phyloP scores from a whole-genome alignment of 192 early-diverging fungal species.

The Glomus cerebriforme region DNA sequence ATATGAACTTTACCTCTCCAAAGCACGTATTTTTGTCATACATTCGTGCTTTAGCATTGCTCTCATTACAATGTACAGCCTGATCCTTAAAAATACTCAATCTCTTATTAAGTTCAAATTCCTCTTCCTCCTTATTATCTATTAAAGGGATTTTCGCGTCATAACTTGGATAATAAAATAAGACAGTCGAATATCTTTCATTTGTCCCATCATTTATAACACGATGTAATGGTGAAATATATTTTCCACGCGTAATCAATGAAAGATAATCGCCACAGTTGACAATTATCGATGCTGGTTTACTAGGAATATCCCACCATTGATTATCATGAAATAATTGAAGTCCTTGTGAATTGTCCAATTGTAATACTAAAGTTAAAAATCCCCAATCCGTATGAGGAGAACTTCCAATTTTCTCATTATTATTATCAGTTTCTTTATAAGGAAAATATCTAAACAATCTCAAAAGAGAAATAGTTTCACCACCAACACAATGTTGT shows the following conservation, averaged over 20 bases:
- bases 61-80: too few species aligned
- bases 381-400: constrained; percentile 59
- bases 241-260: constrained; percentile 51
- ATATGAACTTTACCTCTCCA: constrained; percentile 4
- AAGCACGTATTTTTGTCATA: not conserved
- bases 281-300: constrained; percentile 53
- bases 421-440: constrained; percentile 15
- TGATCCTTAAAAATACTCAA: constrained; percentile 27
- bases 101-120: not conserved
- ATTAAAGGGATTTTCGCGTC: constrained; percentile 48
- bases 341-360: constrained; percentile 48
- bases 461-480: constrained; percentile 59
- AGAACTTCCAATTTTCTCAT: constrained; percentile 27
- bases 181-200: constrained; percentile 57
- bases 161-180: constrained; percentile 66
- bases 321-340: constrained; percentile 46
- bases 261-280: constrained; percentile 68
- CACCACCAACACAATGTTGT: constrained; percentile 41
- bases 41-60: not conserved
- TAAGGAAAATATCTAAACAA: constrained; percentile 59
- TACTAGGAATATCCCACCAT: constrained; percentile 54
- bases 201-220: constrained; percentile 50
- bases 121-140: constrained; percentile 22
- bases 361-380: constrained; percentile 57
- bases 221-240: constrained; percentile 57